Evolutionary conservation across 1,139 yeast species (phyloP).

Genomic region (Debaryomyces sp.): DNA sequence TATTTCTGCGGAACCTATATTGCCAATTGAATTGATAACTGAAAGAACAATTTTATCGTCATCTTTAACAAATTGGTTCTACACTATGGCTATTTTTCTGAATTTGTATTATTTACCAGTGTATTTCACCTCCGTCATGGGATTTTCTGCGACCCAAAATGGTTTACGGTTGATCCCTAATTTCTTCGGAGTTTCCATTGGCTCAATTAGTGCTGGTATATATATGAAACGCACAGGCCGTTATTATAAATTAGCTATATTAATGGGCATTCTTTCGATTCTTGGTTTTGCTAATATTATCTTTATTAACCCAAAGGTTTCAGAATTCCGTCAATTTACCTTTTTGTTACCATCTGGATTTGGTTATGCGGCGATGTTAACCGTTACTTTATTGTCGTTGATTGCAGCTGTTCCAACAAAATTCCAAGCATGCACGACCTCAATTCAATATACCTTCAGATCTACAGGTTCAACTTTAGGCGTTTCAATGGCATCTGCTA

Average conservation of each 20-base stretch:
- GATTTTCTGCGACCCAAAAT: constrained; percentile 57
- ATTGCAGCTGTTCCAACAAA: constrained; percentile 64
- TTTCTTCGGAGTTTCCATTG: constrained; percentile 68
- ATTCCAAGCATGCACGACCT: constrained; percentile 72
- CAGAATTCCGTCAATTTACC: constrained; percentile 35
- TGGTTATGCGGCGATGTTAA: constrained; percentile 63
- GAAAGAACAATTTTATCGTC: constrained; percentile 65
- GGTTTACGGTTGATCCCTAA: constrained; percentile 68
- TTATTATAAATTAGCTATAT: constrained; percentile 54
- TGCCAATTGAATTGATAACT: constrained; percentile 58
- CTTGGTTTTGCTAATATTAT: constrained; percentile 48
- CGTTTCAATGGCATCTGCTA: constrained; percentile 67
- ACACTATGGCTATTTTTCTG: constrained; percentile 57
- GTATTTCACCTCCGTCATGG: constrained; percentile 59
- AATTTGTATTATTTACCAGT: constrained; percentile 66
- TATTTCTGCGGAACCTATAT: constrained; percentile 66
- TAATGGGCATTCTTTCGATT: constrained; percentile 47
- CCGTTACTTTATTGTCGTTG: constrained; percentile 67
- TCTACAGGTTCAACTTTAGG: constrained; percentile 77
- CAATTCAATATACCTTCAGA: constrained; percentile 74
- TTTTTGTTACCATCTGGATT: constrained; percentile 52
- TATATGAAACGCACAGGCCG: constrained; percentile 73
- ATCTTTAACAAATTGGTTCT: constrained; percentile 69
- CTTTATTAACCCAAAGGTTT: constrained; percentile 43
- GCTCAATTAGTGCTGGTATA: constrained; percentile 69